Base-by-base conservation (phyloP, 768 basidiomycete genomes). In the Naematelia aurantialba region DNA sequence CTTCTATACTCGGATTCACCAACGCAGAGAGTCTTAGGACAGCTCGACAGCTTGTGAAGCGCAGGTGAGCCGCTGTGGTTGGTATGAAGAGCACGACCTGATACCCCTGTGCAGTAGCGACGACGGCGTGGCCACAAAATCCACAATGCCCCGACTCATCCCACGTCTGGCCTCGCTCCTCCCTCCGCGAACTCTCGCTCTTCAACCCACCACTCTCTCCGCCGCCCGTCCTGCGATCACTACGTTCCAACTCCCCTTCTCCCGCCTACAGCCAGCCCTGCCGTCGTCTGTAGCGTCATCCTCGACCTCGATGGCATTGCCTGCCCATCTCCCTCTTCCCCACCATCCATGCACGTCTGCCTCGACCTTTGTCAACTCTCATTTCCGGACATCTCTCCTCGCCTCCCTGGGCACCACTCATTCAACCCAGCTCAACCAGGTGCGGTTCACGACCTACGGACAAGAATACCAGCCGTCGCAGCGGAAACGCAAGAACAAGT, bases 401-500 rank as follows among this genome's bases (percentile, higher is more conserved):
- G 19, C 53, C 1, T 34, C 47, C 44, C 60, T 50, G 12, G 29
- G 45, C 30, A 26, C 42, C 51, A 45, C 44, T 17, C 52, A 26
- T 49, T 45, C 61, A 34, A 12, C 45, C 58, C 22, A 21, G 24
- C 29, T 19, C 31, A 51, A 27, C 30, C 84, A 86, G 66, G 78
- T 82, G 42, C 85, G 91, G 5, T 85, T 82, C 72, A 81, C 80
- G 27, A 82, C 87, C 26, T 83, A 85, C 45, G 93, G 93, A 45
- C 83, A 85, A n/a, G 90, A 93, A 78, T 98, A 97, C 69, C 93
- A 97, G 75, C 93, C 93, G n/a, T 91, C 89, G 0, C 91, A 94
- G 77, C 83, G 92, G 44, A 89, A 89, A 72, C 81, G 93, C 66
- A 98, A 98, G 81, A 83, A 91, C 67, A 91, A 87, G 74, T 89